Conservation (phyloP, 768 basidiomycete genomes). For the Phylloporus sp. region DNA sequence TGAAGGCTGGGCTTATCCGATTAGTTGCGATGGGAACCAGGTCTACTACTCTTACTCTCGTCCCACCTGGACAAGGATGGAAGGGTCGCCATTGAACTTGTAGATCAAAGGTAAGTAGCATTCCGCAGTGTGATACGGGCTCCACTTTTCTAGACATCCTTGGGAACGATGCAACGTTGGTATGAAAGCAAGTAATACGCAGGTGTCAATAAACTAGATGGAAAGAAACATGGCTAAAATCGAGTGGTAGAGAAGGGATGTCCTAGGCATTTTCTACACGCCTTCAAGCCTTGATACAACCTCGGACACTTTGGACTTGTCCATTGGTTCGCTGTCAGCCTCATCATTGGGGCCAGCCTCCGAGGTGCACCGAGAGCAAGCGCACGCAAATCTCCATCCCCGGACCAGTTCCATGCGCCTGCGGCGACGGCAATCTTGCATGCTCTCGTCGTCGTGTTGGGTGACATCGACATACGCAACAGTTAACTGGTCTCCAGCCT, state of each 20-base stretch:
- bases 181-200: too few relatives aligned
- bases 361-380: conserved; percentile 58
- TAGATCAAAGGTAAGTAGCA: too few relatives aligned
- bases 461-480: conserved; percentile 72
- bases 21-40: conserved; percentile 21
- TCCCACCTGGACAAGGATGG: too few relatives aligned
- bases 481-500: conserved; percentile 72
- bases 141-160: too few relatives aligned
- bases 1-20: background rate
- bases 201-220: too few relatives aligned
- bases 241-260: background rate
- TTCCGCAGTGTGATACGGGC: too few relatives aligned
- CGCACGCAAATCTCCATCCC: conserved; percentile 81
- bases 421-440: conserved; percentile 54
- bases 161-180: too few relatives aligned
- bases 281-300: conserved; percentile 32
- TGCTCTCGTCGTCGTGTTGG: conserved; percentile 50
- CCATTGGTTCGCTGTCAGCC: conserved; percentile 37
- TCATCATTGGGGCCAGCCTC: conserved; percentile 41
- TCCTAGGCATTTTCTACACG: conserved; percentile 7
- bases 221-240: too few relatives aligned
- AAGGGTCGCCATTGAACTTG: too few relatives aligned
- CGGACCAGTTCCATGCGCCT: conserved; percentile 71
- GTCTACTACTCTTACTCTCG: too few relatives aligned
- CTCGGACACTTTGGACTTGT: conserved; percentile 49